Evolutionary conservation across 495 filamentous ascomycete species (phyloP).

Genomic region (Aspergillus cristatus): DNA sequence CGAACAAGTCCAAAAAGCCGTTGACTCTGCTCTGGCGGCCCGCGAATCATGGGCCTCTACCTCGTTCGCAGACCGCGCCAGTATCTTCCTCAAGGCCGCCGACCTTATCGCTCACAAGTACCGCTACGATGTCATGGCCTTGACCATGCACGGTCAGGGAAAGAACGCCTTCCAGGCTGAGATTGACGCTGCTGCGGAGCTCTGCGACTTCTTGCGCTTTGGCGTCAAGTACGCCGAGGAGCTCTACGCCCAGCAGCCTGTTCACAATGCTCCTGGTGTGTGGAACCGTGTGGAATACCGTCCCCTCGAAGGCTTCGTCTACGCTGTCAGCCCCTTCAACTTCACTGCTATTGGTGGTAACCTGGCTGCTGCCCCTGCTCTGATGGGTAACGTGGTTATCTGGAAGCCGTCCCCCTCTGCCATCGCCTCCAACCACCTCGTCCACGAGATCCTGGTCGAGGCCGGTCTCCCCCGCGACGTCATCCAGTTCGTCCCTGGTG

Average conservation of each 20-base stretch:
- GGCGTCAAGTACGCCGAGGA: slow-evolving; percentile 85
- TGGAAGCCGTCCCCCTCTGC: slow-evolving; percentile 81
- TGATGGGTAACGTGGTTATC: slow-evolving; percentile 79
- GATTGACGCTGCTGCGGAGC: slow-evolving; percentile 89
- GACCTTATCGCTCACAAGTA: slow-evolving; percentile 85
- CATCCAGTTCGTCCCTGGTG: slow-evolving; percentile 76
- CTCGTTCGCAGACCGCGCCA: slow-evolving; percentile 83
- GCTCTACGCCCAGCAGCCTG: slow-evolving; percentile 74
- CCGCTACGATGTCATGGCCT: slow-evolving; percentile 84
- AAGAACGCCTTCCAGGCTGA: slow-evolving; percentile 97
- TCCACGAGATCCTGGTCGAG: slow-evolving; percentile 77
- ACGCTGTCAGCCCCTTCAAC: slow-evolving; percentile 80
- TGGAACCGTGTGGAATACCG: slow-evolving; percentile 82
- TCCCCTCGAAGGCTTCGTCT: slow-evolving; percentile 79
- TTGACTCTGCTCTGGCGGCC: slow-evolving; percentile 70
- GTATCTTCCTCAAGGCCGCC: slow-evolving; percentile 87
- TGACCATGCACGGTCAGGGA: slow-evolving; percentile 88
- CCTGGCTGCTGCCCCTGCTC: slow-evolving; percentile 61
- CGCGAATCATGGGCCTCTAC: slow-evolving; percentile 73
- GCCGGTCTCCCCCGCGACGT: slow-evolving; percentile 70
- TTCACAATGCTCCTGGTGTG: slow-evolving; percentile 63
- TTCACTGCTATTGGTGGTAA: slow-evolving; percentile 85
- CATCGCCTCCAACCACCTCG: slow-evolving; percentile 65
- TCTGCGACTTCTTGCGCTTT: slow-evolving; percentile 81
- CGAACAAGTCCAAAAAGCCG: slow-evolving; percentile 63